Evolutionary conservation across 805 yeast species (phyloP).

Genomic region (Candida montana): DNA sequence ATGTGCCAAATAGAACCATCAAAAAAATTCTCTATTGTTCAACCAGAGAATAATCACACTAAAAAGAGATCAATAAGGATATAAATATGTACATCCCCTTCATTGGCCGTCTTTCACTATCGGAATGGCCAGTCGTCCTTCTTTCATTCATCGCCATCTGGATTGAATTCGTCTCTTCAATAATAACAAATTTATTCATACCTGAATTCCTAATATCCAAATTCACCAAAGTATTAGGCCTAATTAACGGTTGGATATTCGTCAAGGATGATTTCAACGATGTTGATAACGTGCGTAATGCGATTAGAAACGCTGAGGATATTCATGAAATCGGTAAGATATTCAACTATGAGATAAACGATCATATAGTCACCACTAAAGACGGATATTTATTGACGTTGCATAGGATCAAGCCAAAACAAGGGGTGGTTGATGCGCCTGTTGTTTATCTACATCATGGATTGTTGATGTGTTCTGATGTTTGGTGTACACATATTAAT

Average conservation of each 20-base stretch:
- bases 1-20: too few species aligned
- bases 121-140: constrained; percentile 46
- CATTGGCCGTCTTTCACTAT: constrained; percentile 40
- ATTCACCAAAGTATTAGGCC: constrained; percentile 25
- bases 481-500: constrained; percentile 58
- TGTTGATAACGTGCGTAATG: constrained; percentile 24
- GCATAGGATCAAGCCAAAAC: constrained; percentile 66
- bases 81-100: constrained; percentile 29
- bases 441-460: constrained; percentile 90
- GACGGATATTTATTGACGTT: constrained; percentile 75
- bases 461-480: constrained; percentile 80
- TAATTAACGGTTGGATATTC: constrained; percentile 1
- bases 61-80: too few species aligned
- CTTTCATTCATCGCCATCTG: constrained; percentile 43
- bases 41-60: too few species aligned
- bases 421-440: constrained; percentile 20
- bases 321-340: constrained; percentile 62
- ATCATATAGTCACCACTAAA: constrained; percentile 68
- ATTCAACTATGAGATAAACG: constrained; percentile 69
- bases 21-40: too few species aligned
- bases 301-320: constrained; percentile 40
- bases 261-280: constrained; percentile 10
- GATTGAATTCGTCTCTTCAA: constrained; percentile 41
- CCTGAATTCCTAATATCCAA: constrained; percentile 38
- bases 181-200: constrained; percentile 36